Evolutionary conservation across 1,139 yeast species (phyloP).

Genomic region (Pichiaceae sp.): DNA sequence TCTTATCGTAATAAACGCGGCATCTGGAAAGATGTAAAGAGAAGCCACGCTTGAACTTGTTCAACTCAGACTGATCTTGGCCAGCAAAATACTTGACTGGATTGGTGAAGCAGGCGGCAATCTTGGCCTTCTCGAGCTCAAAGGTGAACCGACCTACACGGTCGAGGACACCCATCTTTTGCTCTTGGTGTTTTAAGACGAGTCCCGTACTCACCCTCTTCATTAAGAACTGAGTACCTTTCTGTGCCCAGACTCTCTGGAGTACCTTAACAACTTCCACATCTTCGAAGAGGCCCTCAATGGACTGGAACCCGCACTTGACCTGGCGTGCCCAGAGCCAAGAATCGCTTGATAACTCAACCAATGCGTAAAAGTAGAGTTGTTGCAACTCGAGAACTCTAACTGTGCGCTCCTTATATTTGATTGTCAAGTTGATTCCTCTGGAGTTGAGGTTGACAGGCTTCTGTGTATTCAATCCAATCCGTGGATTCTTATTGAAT

Average conservation of each 20-base stretch:
- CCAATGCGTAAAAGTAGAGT: not conserved
- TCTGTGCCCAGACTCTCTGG: not conserved
- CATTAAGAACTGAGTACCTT: not conserved
- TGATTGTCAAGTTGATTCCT: too few species aligned
- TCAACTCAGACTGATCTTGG: slow-evolving; percentile 20
- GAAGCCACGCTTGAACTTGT: slow-evolving; percentile 20
- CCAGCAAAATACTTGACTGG: slow-evolving; percentile 21
- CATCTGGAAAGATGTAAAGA: slow-evolving; percentile 5
- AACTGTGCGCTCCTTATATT: not conserved
- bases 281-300: not conserved
- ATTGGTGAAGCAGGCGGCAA: slow-evolving; percentile 19
- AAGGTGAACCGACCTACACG: slow-evolving; percentile 5
- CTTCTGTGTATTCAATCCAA: too few species aligned
- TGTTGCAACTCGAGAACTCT: not conserved
- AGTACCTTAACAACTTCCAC: not conserved
- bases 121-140: slow-evolving; percentile 9
- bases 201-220: not conserved
- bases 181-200: not conserved
- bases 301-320: not conserved
- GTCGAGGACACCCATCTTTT: not conserved
- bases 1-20: not conserved
- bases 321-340: not conserved
- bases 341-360: too few species aligned
- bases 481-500: too few species aligned
- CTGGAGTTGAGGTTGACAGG: slow-evolving; percentile 1